Evolutionary conservation across 495 filamentous ascomycete genomes (phyloP).

Genomic region (Baudoinia panamericana): DNA sequence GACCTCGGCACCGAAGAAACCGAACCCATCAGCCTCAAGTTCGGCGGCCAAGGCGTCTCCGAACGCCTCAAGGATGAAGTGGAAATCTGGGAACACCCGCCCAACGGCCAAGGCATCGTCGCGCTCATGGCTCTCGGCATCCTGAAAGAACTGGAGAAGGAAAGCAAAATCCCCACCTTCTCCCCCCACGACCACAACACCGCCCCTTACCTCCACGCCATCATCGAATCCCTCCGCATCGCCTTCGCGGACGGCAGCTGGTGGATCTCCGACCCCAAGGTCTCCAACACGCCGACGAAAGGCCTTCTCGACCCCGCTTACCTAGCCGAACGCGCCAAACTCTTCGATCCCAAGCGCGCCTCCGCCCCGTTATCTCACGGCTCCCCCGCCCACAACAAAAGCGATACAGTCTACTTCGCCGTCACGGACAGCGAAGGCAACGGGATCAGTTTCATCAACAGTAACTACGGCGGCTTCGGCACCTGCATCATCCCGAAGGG

Average conservation of each 20-base stretch:
- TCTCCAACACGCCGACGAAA: conserved; percentile 48
- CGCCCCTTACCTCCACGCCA: conserved; percentile 63
- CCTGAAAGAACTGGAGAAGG: conserved; percentile 66
- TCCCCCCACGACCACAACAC: conserved; percentile 58
- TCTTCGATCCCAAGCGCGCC: conserved; percentile 50
- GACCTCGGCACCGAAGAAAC: conserved; percentile 63
- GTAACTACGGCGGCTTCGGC: conserved; percentile 84
- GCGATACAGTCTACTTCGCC: conserved; percentile 91
- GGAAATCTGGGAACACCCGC: conserved; percentile 89
- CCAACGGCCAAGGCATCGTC: conserved; percentile 95
- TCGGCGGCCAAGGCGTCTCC: conserved; percentile 53
- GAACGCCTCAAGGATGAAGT: conserved; percentile 44
- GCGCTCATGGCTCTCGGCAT: conserved; percentile 90
- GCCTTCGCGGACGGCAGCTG: conserved; percentile 82
- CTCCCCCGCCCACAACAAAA: conserved; percentile 50
- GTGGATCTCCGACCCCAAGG: conserved; percentile 77
- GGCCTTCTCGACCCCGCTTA: conserved; percentile 49
- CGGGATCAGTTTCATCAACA: conserved; percentile 92
- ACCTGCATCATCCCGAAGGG: conserved; percentile 67
- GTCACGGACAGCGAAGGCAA: conserved; percentile 70
- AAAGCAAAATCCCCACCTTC: conserved; percentile 58
- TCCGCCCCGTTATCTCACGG: conserved; percentile 49
- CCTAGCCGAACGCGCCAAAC: conserved; percentile 52
- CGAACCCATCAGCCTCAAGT: conserved; percentile 67
- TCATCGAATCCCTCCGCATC: conserved; percentile 83